Base-by-base conservation (phyloP, 1,139 yeast species). In the Candida albicans region DNA sequence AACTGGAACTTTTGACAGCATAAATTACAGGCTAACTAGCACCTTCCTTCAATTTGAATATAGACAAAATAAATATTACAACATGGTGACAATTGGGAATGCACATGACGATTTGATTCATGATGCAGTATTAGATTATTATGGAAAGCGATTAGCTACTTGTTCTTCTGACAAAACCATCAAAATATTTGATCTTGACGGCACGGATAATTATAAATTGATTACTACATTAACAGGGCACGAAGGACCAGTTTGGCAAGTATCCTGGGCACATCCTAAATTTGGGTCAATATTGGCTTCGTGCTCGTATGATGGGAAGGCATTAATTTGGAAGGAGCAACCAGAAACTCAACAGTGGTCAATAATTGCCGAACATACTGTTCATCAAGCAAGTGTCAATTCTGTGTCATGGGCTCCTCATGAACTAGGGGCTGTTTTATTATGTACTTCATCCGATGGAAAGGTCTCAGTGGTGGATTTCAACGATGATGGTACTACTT, bases 211-310 rank as follows among this genome's bases (percentile, higher is more conserved):
- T 57, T 87, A 87, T 64, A 83, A 78, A 61, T 73, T 90, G 43
- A 75, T 84, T 28, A 96, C 90, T 53, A 90, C 98, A 1, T 73
- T 93, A 53, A 78, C 59, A 81, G 96, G 75, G 27, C 99, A 93
- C 64, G 96, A 90, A 52, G 99, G 99, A 18, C 98, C 99, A 9
- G 97, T 95, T 40, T 95, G 99, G 99, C 96, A 93, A 68, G 95
- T 91, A 29, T 82, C 91, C 42, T 93, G 99, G 99, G 98, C 99
- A 2, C 99, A 95, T 63, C 99, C 99, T 35, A 93, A 93, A 65
- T 93, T 93, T 60, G 99, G 99, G 31, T 86, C 90, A 6, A 88
- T 93, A 52, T 75, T 93, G 53, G 99, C 99, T 0, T 86, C 96
- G 26, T 90, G 96, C 54, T 88, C 96, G 1, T 95, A 89, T 59